Evolutionary conservation across 495 filamentous ascomycete species (phyloP), one percentile per base, ranked within the genome.

Genomic region (Filosporella fistucella): DNA sequence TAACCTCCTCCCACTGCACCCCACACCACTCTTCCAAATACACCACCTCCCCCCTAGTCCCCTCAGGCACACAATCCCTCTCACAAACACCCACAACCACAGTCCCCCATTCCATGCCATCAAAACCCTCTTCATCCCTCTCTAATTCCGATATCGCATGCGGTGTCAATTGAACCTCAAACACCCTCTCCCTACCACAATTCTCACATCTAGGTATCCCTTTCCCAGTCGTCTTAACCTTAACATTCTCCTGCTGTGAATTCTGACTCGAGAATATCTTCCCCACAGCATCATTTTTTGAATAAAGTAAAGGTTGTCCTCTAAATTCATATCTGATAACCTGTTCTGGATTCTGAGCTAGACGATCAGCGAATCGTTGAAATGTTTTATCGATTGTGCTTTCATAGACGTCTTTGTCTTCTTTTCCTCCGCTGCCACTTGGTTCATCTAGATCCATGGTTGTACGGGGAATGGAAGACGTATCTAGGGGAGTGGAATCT

Each of bases 101-200:
- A 12, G 87, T 96, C 0, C 94, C 94, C 93, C 93, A 99, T 56
- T 99, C 93, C 93, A 99, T 96, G 0, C 94, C 93, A 30, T 91
- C 89, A 43, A 95, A 60, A 11, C 80, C 78, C 52, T 78, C 69
- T 47, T 89, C 82, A 14, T 88, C 88, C 6, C 76, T 83, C 68
- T 98, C 93, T 32, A 98, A 69, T 68, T 93, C 83, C 26, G 75
- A 80, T 64, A 98, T 98, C 3, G 89, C 86, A 63, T 94, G 88
- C 44, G 91, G 87, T 57, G 84, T 87, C 58, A 97, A 66, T 73
- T 98, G 93, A 29, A 93, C 69, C 69, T 95, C 90, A 63, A 97
- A 97, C n/a, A 86, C 79, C 42, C 93, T 80, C 24, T 69, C 63
- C 0, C 74, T 76, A 6, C 82, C 83, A 63, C 93, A 98, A 55